A percentile compares a stretch with the other conserved stretches of the same genome.
Conservation (phyloP, 1,284 basidiomycete species). For the Sporisorium exsertum region DNA sequence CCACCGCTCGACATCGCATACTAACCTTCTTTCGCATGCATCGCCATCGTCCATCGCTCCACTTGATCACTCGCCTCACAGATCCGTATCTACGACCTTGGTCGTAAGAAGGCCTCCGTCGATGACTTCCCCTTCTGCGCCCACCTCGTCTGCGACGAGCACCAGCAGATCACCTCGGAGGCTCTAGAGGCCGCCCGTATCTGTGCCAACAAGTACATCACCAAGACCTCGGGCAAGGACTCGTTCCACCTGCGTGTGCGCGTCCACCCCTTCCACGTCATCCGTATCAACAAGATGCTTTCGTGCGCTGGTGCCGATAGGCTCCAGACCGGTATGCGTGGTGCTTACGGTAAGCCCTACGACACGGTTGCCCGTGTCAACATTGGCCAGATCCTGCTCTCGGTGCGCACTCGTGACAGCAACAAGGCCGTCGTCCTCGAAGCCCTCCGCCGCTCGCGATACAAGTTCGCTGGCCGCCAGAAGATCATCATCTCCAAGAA, state of each 20-base stretch:
- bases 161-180: constrained; percentile 95
- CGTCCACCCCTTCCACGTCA: constrained; percentile 97
- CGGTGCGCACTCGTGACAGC: constrained; percentile 90
- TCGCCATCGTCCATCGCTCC: not conserved
- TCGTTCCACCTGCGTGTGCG: constrained; percentile 98
- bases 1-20: not conserved
- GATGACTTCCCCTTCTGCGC: constrained; percentile 89
- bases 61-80: constrained; percentile 8
- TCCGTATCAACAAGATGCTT: constrained; percentile 99
- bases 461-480: constrained; percentile 99
- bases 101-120: constrained; percentile 87
- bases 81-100: constrained; percentile 77
- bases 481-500: constrained; percentile 87
- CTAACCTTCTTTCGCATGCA: constrained; percentile 6
- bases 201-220: constrained; percentile 99
- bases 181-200: constrained; percentile 98
- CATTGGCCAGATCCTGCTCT: constrained; percentile 97
- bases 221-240: constrained; percentile 97
- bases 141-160: constrained; percentile 97
- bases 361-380: constrained; percentile 93
- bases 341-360: constrained; percentile 99
- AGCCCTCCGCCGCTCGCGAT: constrained; percentile 85
- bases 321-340: constrained; percentile 96
- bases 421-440: constrained; percentile 92
- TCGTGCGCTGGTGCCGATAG: constrained; percentile 98